phyloP scores from a whole-genome alignment of 2,329 filamentous ascomycete species.

The Monilinia polystroma region DNA sequence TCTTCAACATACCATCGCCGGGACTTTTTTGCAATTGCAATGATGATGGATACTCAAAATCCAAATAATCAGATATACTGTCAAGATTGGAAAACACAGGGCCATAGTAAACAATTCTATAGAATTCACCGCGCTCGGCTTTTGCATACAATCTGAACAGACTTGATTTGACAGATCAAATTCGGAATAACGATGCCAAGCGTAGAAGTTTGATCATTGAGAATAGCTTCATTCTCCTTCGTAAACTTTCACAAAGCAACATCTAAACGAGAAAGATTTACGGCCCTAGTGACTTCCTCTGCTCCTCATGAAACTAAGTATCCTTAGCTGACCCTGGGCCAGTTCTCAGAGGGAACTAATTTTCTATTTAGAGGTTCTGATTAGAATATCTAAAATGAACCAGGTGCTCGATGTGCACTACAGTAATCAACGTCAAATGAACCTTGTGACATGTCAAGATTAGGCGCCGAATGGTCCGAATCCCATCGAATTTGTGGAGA shows the following conservation, averaged over 20 bases:
- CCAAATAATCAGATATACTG: too few species aligned
- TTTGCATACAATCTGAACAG: not conserved
- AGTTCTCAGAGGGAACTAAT: not conserved
- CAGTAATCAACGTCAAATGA: too few species aligned
- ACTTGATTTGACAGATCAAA: too few species aligned
- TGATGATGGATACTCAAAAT: not conserved
- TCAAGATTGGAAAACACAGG: not conserved
- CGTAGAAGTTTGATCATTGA: not conserved
- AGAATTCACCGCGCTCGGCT: not conserved
- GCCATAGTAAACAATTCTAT: not conserved
- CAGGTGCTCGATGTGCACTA: too few species aligned
- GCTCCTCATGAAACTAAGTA: not conserved
- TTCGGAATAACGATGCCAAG: not conserved
- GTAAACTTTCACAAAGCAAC: not conserved
- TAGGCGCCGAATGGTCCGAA: too few species aligned
- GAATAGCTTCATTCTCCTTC: not conserved
- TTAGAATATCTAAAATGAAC: too few species aligned
- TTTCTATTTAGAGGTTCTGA: too few species aligned
- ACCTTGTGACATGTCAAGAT: too few species aligned
- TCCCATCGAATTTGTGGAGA: too few species aligned
- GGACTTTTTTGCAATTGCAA: not conserved
- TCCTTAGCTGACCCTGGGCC: too few species aligned
- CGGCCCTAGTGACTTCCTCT: not conserved
- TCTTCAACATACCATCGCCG: not conserved
- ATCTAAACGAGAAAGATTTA: not conserved